Conservation (phyloP, 192 early-diverging fungal species). For the Spizellomyces sp. region DNA sequence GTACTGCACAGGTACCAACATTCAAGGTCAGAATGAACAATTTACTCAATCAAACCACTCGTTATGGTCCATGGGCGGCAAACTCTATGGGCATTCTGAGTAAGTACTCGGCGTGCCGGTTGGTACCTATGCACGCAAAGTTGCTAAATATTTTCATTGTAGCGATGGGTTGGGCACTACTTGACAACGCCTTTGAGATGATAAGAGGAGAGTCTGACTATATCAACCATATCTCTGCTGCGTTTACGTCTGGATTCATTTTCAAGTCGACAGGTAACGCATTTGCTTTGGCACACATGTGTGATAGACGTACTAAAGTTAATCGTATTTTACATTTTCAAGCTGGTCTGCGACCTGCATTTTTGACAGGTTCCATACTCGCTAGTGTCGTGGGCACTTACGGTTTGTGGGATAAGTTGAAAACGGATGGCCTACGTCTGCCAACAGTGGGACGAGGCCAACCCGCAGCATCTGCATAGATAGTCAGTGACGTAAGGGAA, state of each 20-base stretch:
- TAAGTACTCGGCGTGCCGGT: slow-evolving; percentile 18
- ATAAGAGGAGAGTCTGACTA: slow-evolving; percentile 51
- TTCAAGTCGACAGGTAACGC: slow-evolving; percentile 59
- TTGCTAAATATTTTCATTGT: slow-evolving; percentile 3
- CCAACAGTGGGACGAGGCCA: not conserved
- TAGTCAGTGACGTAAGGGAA: too few species aligned
- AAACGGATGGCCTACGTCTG: slow-evolving; percentile 11
- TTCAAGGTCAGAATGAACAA: slow-evolving; percentile 56
- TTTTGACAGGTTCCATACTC: slow-evolving; percentile 49
- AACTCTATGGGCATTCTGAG: slow-evolving; percentile 58
- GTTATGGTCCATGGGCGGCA: slow-evolving; percentile 57
- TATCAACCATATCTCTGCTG: slow-evolving; percentile 55
- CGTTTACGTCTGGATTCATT: slow-evolving; percentile 53
- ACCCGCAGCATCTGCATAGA: too few species aligned
- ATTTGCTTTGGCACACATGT: not conserved
- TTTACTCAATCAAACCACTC: slow-evolving; percentile 51
- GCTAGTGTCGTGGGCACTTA: slow-evolving; percentile 46
- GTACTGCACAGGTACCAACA: slow-evolving; percentile 46
- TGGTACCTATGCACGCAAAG: not conserved
- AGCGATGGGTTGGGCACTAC: slow-evolving; percentile 52
- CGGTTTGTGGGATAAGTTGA: slow-evolving; percentile 35
- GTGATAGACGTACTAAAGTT: not conserved
- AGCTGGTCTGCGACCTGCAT: slow-evolving; percentile 57
- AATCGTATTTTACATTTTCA: not conserved
- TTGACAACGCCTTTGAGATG: slow-evolving; percentile 42